Evolutionary conservation across 495 filamentous ascomycete genomes (phyloP).

Genomic region (Glonium stellatum): DNA sequence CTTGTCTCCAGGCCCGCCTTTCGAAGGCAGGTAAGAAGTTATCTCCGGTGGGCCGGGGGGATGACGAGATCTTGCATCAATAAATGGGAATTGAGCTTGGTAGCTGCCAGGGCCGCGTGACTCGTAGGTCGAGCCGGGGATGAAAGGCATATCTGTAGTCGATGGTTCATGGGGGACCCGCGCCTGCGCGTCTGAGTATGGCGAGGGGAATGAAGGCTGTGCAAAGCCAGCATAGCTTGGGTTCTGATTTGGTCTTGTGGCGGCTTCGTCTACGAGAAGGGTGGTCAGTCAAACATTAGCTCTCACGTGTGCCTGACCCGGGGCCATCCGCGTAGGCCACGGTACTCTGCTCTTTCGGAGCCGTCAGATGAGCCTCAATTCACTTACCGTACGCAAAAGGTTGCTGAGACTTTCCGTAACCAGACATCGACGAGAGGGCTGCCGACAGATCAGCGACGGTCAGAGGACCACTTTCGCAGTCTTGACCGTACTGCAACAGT

Average conservation of each 20-base stretch:
- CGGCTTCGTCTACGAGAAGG: constrained; percentile 27
- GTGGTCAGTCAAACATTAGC: constrained; percentile 31
- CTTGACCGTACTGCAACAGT: constrained; percentile 27
- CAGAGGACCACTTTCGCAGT: constrained; percentile 25
- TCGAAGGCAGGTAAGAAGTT: constrained; percentile 57
- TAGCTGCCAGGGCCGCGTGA: constrained; percentile 43
- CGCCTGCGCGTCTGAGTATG: constrained; percentile 34
- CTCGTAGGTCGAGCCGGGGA: constrained; percentile 31
- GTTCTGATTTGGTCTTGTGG: constrained; percentile 39
- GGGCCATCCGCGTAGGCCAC: constrained; percentile 24
- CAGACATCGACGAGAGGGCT: constrained; percentile 48
- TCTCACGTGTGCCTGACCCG: constrained; percentile 27
- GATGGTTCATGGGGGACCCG: constrained; percentile 33
- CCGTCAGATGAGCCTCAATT: constrained; percentile 27
- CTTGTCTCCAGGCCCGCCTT: constrained; percentile 60
- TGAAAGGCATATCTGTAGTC: constrained; percentile 29
- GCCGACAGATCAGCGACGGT: constrained; percentile 23
- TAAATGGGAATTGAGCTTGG: constrained; percentile 44
- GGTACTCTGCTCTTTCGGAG: constrained; percentile 19
- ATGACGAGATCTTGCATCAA: constrained; percentile 46
- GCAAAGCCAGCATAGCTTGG: constrained; percentile 31
- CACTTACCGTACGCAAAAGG: constrained; percentile 44
- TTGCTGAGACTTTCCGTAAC: constrained; percentile 46
- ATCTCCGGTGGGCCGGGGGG: constrained; percentile 47
- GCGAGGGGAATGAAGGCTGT: constrained; percentile 34